Evolutionary conservation across 768 basidiomycete genomes (phyloP).

Genomic region (Naganishia kalamii): DNA sequence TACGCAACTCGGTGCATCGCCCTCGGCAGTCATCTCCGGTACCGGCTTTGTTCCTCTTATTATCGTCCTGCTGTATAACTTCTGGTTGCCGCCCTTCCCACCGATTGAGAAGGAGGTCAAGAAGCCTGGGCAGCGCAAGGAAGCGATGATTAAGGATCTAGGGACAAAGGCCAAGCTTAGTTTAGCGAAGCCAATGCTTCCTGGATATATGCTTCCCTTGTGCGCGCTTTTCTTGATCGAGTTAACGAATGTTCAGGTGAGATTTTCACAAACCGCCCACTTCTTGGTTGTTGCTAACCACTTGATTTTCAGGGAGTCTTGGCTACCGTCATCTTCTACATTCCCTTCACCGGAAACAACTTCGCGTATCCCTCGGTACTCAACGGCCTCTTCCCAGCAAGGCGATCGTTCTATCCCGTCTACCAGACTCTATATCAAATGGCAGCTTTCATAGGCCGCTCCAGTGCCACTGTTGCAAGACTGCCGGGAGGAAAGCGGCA

Average conservation of each 20-base stretch:
- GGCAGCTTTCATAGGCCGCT: constrained; percentile 21
- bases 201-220: constrained; percentile 17
- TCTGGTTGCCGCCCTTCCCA: constrained; percentile 21
- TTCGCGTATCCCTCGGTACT: constrained; percentile 18
- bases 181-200: constrained; percentile 17
- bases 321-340: constrained; percentile 24
- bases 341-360: constrained; percentile 13
- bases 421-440: constrained; percentile 21
- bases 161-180: constrained; percentile 20
- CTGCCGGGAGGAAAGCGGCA: constrained; percentile 19
- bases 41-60: constrained; percentile 21
- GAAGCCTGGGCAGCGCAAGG: constrained; percentile 14
- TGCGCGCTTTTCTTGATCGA: constrained; percentile 21
- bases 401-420: constrained; percentile 21
- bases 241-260: constrained; percentile 20
- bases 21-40: constrained; percentile 23
- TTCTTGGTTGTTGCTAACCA: background rate
- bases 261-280: background rate
- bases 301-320: constrained; percentile 7
- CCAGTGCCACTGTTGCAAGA: constrained; percentile 17
- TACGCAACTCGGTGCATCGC: constrained; percentile 22
- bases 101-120: constrained; percentile 10
- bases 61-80: constrained; percentile 20
- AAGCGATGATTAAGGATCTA: constrained; percentile 23
- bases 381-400: constrained; percentile 22